phyloP scores from a whole-genome alignment of 768 basidiomycete genomes.

The Butyriboletus loyo region DNA sequence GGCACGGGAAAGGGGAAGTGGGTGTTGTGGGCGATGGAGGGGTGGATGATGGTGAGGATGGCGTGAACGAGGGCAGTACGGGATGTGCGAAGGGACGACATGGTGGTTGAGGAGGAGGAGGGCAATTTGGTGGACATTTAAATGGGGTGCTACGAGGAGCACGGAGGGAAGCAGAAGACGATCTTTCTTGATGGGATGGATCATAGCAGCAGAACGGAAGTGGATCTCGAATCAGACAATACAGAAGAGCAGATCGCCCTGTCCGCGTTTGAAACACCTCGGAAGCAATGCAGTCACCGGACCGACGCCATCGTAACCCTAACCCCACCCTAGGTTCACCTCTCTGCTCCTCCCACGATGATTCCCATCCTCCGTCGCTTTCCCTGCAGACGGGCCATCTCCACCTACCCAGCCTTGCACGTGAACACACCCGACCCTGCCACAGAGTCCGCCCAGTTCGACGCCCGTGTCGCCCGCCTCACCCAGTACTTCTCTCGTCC shows the following conservation, averaged over 20 bases:
- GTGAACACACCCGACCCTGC: conserved; percentile 55
- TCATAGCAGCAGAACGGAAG: not conserved
- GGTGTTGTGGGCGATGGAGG: conserved; percentile 35
- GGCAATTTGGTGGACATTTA: conserved; percentile 13
- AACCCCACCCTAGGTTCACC: conserved; percentile 35
- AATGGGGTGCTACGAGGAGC: conserved; percentile 18
- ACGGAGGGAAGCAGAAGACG: conserved; percentile 21
- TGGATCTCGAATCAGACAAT: not conserved
- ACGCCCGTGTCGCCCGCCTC: conserved; percentile 60
- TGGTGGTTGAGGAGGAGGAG: conserved; percentile 2
- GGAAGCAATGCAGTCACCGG: not conserved
- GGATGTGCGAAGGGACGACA: conserved; percentile 34
- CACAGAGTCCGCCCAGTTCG: conserved; percentile 58
- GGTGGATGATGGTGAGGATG: conserved; percentile 47
- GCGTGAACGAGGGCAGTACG: conserved; percentile 51
- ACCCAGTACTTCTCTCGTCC: conserved; percentile 71
- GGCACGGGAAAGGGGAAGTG: conserved; percentile 21
- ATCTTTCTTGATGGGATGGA: conserved; percentile 4
- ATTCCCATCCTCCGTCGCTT: conserved; percentile 9
- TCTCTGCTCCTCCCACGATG: conserved; percentile 35
- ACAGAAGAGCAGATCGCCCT: conserved; percentile 16
- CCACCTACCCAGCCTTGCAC: conserved; percentile 37
- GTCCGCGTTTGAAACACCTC: not conserved
- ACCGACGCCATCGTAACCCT: conserved; percentile 27
- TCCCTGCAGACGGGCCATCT: conserved; percentile 34